A percentile compares a stretch with the other conserved stretches of the same genome.
These are phyloP conservation scores for Reticulascus tulasneorum DNA, from an alignment of 2,329 filamentous ascomycete species.

Conservation along the genomic window DNA sequence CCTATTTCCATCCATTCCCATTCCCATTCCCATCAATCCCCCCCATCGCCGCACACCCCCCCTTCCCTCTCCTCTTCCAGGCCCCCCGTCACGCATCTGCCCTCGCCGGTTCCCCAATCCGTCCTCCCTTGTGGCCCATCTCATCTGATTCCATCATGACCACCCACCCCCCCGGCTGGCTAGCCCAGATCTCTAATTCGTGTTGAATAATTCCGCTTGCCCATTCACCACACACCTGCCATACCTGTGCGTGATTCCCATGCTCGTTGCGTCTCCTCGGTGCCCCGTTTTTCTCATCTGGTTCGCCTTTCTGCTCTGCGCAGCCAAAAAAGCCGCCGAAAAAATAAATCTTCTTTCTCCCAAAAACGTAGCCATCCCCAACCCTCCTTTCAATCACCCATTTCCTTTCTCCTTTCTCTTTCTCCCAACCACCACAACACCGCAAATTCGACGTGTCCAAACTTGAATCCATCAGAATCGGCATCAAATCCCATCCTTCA, in stretches of 20 bases:
- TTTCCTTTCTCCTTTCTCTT: conserved; percentile 21
- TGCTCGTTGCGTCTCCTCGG: conserved; percentile 20
- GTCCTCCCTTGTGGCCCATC: conserved; percentile 16
- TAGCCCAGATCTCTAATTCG: conserved; percentile 15
- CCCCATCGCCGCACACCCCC: conserved; percentile 3
- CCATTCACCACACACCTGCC: conserved; percentile 15
- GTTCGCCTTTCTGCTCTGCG: too few species aligned
- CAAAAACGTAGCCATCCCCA: conserved; percentile 52
- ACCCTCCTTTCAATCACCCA: conserved; percentile 26
- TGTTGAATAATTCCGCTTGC: conserved; percentile 30
- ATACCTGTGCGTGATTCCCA: too few species aligned
- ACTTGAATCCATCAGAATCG: conserved; percentile 35
- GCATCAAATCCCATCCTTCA: conserved; percentile 18
- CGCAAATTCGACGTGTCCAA: conserved; percentile 29
- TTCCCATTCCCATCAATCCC: conserved; percentile 11
- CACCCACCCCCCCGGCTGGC: conserved; percentile 11
- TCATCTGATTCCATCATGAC: conserved; percentile 15
- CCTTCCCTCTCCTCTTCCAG: background rate
- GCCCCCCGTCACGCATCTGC: conserved; percentile 3
- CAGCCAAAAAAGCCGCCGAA: conserved; percentile 29
- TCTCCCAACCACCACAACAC: conserved; percentile 26
- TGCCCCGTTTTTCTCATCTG: conserved; percentile 46
- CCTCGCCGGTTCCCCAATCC: conserved; percentile 9
- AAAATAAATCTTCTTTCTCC: conserved; percentile 39
- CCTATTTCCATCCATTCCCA: conserved; percentile 19